Percentiles rank a stretch among this genome's conserved stretches.
These are phyloP conservation scores for Vachellia pachyceras DNA, from an alignment of 306 rosid genomes.

Conservation along the genomic window DNA sequence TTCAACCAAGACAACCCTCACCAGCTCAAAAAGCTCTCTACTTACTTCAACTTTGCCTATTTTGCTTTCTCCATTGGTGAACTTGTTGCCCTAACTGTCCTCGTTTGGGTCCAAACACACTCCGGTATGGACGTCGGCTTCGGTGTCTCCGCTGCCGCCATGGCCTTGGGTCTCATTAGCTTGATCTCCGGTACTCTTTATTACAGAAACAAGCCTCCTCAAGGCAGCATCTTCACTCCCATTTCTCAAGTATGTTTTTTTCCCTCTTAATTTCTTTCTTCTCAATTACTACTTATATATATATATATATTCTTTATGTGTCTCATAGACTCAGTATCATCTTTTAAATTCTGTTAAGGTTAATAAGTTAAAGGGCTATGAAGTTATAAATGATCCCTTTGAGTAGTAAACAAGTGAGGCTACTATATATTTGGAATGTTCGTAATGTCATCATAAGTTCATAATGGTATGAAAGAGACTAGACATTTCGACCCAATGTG, in stretches of 20 bases:
- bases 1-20: slow-evolving; percentile 55
- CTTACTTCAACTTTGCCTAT: slow-evolving; percentile 89
- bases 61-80: slow-evolving; percentile 90
- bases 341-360: too few species aligned
- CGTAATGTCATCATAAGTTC: too few species aligned
- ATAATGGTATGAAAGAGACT: too few species aligned
- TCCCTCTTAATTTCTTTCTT: too few species aligned
- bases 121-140: slow-evolving; percentile 98
- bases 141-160: slow-evolving; percentile 89
- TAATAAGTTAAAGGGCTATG: too few species aligned
- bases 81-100: slow-evolving; percentile 80
- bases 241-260: slow-evolving; percentile 68
- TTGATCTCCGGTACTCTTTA: slow-evolving; percentile 71
- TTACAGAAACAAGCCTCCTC: slow-evolving; percentile 90
- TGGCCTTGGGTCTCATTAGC: slow-evolving; percentile 84
- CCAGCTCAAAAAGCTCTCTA: slow-evolving; percentile 68
- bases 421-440: too few species aligned
- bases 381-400: too few species aligned
- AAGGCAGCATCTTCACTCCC: slow-evolving; percentile 80
- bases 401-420: too few species aligned
- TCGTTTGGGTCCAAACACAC: slow-evolving; percentile 96
- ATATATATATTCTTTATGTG: too few species aligned
- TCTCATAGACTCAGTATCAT: too few species aligned
- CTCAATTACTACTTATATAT: too few species aligned
- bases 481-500: too few species aligned